phyloP scores from a whole-genome alignment of 768 basidiomycete species.

The Tylopilus intermedius region DNA sequence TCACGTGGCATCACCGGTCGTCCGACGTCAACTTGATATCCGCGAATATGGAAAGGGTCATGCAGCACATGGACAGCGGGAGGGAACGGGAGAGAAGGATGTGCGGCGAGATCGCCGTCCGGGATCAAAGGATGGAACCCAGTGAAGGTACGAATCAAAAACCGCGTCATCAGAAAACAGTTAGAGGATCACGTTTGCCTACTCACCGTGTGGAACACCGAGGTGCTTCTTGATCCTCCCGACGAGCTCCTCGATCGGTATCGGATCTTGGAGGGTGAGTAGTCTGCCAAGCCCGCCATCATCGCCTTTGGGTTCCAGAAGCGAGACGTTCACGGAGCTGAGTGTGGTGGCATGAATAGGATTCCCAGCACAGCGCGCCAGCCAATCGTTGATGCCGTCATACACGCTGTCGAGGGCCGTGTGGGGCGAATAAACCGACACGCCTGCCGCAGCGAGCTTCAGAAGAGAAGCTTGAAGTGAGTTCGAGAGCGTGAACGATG shows the following conservation, averaged over 20 bases:
- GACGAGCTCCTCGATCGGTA: conserved; percentile 58
- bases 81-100: conserved; percentile 18
- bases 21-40: conserved; percentile 60
- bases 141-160: neutral
- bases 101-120: conserved; percentile 13
- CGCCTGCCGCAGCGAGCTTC: conserved; percentile 72
- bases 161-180: conserved; percentile 10
- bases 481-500: conserved; percentile 71
- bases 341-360: conserved; percentile 27
- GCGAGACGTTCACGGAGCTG: conserved; percentile 23
- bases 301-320: conserved; percentile 39
- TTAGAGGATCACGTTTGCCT: conserved; percentile 11
- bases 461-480: conserved; percentile 79
- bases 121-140: conserved; percentile 8
- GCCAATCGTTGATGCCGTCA: conserved; percentile 90
- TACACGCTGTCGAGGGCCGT: conserved; percentile 80
- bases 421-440: conserved; percentile 86
- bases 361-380: conserved; percentile 52
- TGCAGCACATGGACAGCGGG: conserved; percentile 3
- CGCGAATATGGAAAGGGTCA: conserved; percentile 7
- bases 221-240: conserved; percentile 67
- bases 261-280: conserved; percentile 54
- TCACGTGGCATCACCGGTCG: conserved; percentile 35
- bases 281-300: conserved; percentile 67
- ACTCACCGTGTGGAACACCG: conserved; percentile 51